Evolutionary conservation across 2,329 filamentous ascomycete species (phyloP).

Genomic region (Bipolaris sorokiniana): DNA sequence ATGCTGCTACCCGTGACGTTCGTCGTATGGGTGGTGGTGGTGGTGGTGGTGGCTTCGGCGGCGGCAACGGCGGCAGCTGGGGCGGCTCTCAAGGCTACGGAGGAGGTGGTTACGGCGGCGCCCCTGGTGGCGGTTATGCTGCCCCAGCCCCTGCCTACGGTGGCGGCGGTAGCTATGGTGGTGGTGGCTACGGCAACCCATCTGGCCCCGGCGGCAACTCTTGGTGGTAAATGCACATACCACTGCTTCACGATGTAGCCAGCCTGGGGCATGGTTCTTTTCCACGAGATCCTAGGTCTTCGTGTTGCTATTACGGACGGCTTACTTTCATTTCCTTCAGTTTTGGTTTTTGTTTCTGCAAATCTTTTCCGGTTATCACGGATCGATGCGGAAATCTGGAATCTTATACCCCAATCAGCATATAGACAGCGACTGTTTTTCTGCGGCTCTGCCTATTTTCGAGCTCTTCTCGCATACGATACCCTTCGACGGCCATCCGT

Average conservation of each 20-base stretch:
- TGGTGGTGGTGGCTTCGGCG: conserved; percentile 63
- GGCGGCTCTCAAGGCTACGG: conserved; percentile 50
- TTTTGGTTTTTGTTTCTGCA: conserved; percentile 40
- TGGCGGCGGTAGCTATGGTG: conserved; percentile 51
- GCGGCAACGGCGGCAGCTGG: conserved; percentile 53
- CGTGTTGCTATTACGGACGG: conserved; percentile 25
- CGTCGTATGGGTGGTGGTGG: conserved; percentile 65
- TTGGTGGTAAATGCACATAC: conserved; percentile 64
- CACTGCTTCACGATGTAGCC: conserved; percentile 33
- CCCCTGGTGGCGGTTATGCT: conserved; percentile 50
- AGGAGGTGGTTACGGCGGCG: conserved; percentile 63
- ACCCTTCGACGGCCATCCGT: conserved; percentile 45
- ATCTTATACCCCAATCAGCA: conserved; percentile 57
- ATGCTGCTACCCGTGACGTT: conserved; percentile 80
- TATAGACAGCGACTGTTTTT: conserved; percentile 59
- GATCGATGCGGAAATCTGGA: conserved; percentile 50
- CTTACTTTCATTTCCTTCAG: conserved; percentile 35
- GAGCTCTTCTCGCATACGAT: conserved; percentile 49
- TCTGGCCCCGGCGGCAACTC: conserved; percentile 67
- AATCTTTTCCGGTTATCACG: conserved; percentile 43
- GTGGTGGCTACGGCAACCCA: conserved; percentile 71
- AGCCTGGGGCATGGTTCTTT: conserved; percentile 35
- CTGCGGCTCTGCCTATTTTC: conserved; percentile 50
- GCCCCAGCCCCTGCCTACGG: conserved; percentile 56
- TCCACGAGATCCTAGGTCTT: conserved; percentile 32